Percentiles rank a stretch among this genome's conserved stretches.
Evolutionary conservation across 495 filamentous ascomycete genomes (phyloP).

Genomic region (Neurospora sp.): DNA sequence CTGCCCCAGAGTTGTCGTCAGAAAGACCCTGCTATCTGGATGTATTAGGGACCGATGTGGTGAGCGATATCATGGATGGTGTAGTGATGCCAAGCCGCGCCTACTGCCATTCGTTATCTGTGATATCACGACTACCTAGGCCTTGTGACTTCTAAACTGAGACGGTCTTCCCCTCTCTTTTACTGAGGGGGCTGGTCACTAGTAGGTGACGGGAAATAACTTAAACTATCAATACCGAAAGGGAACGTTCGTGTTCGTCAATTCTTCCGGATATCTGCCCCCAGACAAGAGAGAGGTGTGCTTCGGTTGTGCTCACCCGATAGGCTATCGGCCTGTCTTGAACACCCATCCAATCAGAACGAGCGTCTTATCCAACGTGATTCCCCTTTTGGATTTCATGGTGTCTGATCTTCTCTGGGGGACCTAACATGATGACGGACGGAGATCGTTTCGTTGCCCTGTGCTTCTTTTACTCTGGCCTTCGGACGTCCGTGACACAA

Average conservation of each 20-base stretch:
- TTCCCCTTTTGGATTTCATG: not conserved
- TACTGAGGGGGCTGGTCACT: not conserved
- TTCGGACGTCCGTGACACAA: not conserved
- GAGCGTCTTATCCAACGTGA: not conserved
- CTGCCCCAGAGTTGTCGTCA: not conserved
- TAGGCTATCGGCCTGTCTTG: not conserved
- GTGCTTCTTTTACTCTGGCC: not conserved
- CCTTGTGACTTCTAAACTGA: not conserved
- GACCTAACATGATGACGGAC: not conserved
- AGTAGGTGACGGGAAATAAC: not conserved
- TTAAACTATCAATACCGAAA: not conserved
- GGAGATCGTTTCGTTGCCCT: not conserved
- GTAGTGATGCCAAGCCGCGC: not conserved
- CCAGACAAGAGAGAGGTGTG: not conserved
- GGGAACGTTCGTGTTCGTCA: not conserved
- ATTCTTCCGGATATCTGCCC: not conserved
- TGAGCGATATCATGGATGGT: not conserved
- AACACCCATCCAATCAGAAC: not conserved
- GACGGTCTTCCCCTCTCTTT: not conserved
- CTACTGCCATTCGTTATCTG: not conserved
- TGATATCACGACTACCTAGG: not conserved
- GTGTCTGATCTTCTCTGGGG: not conserved
- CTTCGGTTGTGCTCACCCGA: not conserved
- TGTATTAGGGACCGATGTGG: not conserved
- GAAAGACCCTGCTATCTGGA: not conserved